Base-by-base conservation (phyloP, 2,329 filamentous ascomycete genomes). In the Curvularia verruculosa region DNA sequence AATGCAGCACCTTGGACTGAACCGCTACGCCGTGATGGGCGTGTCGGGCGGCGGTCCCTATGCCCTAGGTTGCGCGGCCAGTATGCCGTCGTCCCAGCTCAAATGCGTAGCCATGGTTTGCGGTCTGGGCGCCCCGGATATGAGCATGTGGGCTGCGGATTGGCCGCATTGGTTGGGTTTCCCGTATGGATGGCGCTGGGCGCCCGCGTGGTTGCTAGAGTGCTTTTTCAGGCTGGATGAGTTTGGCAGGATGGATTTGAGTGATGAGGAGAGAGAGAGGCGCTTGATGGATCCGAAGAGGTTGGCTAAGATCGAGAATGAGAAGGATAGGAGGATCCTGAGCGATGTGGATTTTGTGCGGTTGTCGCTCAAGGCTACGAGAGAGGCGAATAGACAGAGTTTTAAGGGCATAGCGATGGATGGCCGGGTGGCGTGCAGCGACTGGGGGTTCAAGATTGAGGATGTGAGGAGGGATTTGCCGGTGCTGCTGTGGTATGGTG, bases 391-490 rank as follows among this genome's bases (percentile, higher is more conserved):
- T 44, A 54, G 48, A 19, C 72, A 78, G 34, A 75, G 76, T 1
- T 71, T 63, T 50, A 69, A 72, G 36, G 65, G 59, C 0, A 56
- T 72, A 31, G 52, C 64, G 19, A 49, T 68, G 41, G 77, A 79
- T 63, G 74, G 70, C 7, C 68, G 46, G 43, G 13, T 72, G 28
- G 59, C 71, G 37, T 70, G 64, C 44, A 53, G 37, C 5, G 54
- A 70, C 9, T 75, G 65, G 61, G 75, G 73, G 1, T 78, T 79
- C 52, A 50, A 58, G 49, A 56, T 79, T 1, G 62, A 75, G 52
- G 76, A 77, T 54, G 73, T 78, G 24, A 49, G 74, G 3, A 46
- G 56, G 1, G 75, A 78, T 54, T 52, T 78, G 41, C 69, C 70
- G 2, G 68, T 78, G 28, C 67, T 74, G 53, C 40, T 78, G 5